These are phyloP conservation scores for Nakazawaea holstii DNA, from an alignment of 805 yeast species.

Conservation along the genomic window DNA sequence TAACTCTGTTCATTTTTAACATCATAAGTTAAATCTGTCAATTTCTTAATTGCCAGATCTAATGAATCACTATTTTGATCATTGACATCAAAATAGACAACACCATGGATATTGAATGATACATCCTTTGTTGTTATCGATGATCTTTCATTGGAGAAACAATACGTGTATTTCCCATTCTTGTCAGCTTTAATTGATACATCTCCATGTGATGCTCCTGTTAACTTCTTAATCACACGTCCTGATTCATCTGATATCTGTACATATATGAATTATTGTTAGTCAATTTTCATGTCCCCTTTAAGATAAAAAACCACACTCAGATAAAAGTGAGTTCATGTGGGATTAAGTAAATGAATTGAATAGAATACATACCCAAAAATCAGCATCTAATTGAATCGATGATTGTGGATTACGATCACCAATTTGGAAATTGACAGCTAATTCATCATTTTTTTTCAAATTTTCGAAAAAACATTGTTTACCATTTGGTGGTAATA, in stretches of 20 bases:
- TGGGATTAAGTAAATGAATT: too few species aligned
- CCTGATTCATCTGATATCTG: constrained; percentile 36
- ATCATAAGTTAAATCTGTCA: constrained; percentile 72
- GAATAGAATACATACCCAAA: constrained; percentile 53
- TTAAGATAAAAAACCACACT: too few species aligned
- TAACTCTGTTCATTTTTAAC: constrained; percentile 91
- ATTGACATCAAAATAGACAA: constrained; percentile 75
- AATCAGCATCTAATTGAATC: constrained; percentile 63
- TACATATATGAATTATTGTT: background rate
- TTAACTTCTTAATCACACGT: constrained; percentile 42
- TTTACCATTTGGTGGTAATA: constrained; percentile 77
- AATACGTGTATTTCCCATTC: constrained; percentile 76
- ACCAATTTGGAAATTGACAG: constrained; percentile 90
- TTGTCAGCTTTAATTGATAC: constrained; percentile 58
- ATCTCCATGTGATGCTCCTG: constrained; percentile 76
- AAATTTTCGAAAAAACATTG: constrained; percentile 85
- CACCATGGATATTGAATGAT: constrained; percentile 92
- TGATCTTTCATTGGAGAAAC: constrained; percentile 85
- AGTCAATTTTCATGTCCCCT: too few species aligned
- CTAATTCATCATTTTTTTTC: constrained; percentile 78
- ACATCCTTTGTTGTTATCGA: constrained; percentile 78
- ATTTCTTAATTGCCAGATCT: constrained; percentile 75
- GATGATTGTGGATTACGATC: constrained; percentile 73
- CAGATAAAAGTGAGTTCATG: too few species aligned
- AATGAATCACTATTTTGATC: constrained; percentile 64